These are phyloP conservation scores for Rhodotorula sp. DNA, from an alignment of 1,284 basidiomycete species.

Conservation along the genomic window DNA sequence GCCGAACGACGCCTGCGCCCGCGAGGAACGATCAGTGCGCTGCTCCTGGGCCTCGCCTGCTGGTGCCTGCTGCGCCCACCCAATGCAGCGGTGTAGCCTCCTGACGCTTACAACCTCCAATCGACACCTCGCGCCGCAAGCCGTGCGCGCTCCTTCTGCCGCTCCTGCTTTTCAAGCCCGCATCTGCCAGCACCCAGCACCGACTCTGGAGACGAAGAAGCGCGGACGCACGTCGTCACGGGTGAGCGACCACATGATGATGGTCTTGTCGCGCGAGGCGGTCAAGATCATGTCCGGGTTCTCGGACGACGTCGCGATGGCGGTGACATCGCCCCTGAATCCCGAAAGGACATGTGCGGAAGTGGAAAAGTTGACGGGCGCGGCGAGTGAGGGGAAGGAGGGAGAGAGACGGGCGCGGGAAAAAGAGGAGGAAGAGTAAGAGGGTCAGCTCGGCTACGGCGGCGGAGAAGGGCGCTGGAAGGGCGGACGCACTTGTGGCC, in stretches of 20 bases:
- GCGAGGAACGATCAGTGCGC: too few relatives aligned
- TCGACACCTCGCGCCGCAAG: too few relatives aligned
- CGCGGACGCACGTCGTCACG: conserved; percentile 68
- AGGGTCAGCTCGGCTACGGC: neutral
- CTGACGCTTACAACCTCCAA: too few relatives aligned
- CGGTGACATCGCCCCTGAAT: conserved; percentile 45
- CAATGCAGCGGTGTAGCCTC: too few relatives aligned
- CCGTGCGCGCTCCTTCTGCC: too few relatives aligned
- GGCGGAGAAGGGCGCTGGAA: neutral
- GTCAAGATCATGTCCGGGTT: conserved; percentile 50
- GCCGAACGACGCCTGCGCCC: conserved; percentile 68
- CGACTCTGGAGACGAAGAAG: neutral
- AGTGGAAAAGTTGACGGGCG: neutral
- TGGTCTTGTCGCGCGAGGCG: conserved; percentile 79
- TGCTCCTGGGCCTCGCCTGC: too few relatives aligned
- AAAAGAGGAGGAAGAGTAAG: neutral
- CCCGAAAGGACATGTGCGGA: conserved; percentile 22
- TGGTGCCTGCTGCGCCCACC: too few relatives aligned
- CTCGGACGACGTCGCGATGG: conserved; percentile 49
- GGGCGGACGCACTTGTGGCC: conserved; percentile 75
- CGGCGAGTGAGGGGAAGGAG: conserved; percentile 17
- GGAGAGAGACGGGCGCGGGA: neutral
- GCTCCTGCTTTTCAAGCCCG: too few relatives aligned
- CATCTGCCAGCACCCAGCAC: too few relatives aligned
- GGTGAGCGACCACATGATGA: conserved; percentile 99